phyloP scores from a whole-genome alignment of 169 alveolate species.

The Babesia bovis region DNA sequence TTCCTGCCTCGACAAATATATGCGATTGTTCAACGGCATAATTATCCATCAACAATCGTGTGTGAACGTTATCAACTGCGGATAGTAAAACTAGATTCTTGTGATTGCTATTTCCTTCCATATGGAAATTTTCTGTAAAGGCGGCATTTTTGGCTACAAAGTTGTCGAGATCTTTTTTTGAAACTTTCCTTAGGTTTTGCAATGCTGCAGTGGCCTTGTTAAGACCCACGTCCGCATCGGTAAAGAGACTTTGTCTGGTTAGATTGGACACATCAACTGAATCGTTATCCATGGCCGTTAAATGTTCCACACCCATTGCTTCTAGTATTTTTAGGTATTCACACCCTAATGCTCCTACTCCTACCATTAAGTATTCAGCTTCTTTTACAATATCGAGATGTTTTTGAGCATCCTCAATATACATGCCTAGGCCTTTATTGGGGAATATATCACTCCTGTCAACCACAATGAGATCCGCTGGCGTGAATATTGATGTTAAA shows the following conservation, averaged over 20 bases:
- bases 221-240: constrained; percentile 49
- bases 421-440: constrained; percentile 18
- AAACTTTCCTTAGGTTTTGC: constrained; percentile 19
- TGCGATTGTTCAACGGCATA: constrained; percentile 29
- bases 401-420: constrained; percentile 11
- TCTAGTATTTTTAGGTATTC: constrained; percentile 50
- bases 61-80: constrained; percentile 65
- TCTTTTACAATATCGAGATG: background rate
- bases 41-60: constrained; percentile 53
- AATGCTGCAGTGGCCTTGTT: constrained; percentile 55
- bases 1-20: constrained; percentile 60
- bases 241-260: constrained; percentile 55
- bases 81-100: constrained; percentile 22
- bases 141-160: background rate
- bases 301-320: constrained; percentile 48
- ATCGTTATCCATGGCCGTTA: constrained; percentile 54
- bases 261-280: constrained; percentile 56
- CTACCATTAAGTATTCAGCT: constrained; percentile 50
- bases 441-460: constrained; percentile 61
- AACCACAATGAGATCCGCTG: constrained; percentile 36
- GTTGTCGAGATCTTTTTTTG: background rate
- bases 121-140: constrained; percentile 29
- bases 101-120: background rate
- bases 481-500: constrained; percentile 41
- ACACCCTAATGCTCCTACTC: constrained; percentile 69